A percentile compares a stretch with the other conserved stretches of the same genome.
phyloP scores from a whole-genome alignment of 768 basidiomycete species.

The Amanita rubescens region DNA sequence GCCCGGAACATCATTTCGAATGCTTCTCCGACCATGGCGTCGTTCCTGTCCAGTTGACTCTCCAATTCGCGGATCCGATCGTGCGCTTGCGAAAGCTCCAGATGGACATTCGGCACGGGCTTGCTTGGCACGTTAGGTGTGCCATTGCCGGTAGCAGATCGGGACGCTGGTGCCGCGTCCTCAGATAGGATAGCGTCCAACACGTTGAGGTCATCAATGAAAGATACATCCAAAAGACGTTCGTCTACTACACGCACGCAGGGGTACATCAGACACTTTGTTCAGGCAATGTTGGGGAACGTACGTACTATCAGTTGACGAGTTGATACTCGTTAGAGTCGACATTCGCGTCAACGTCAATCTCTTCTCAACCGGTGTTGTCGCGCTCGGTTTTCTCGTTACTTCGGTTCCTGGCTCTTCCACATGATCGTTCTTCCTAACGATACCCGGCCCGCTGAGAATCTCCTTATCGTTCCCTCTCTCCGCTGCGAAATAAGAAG shows the following conservation, averaged over 20 bases:
- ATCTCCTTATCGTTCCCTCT: neutral
- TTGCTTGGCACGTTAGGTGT: neutral
- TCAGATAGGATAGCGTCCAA: neutral
- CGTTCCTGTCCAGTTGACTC: conserved; percentile 5
- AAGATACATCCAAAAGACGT: conserved; percentile 18
- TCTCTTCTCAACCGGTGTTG: neutral
- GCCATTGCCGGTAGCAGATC: neutral
- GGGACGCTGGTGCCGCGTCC: too few species aligned
- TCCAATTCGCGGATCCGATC: neutral
- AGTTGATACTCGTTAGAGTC: conserved; percentile 13
- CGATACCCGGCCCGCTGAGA: neutral
- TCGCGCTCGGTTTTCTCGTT: neutral
- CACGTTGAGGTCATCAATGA: neutral
- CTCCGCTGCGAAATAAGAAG: neutral
- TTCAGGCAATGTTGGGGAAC: neutral
- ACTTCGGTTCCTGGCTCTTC: conserved; percentile 5
- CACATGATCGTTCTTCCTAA: neutral
- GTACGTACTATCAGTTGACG: conserved; percentile 12
- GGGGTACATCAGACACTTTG: neutral
- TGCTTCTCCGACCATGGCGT: conserved; percentile 3
- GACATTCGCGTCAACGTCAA: conserved; percentile 1
- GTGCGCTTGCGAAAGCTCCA: neutral
- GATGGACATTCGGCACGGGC: neutral
- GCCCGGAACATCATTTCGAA: conserved; percentile 1
- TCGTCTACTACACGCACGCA: conserved; percentile 16